Evolutionary conservation across 176 grass and related monocot genomes (phyloP), one percentile per base, ranked within the genome.

Genomic region (Lolium rigidum): DNA sequence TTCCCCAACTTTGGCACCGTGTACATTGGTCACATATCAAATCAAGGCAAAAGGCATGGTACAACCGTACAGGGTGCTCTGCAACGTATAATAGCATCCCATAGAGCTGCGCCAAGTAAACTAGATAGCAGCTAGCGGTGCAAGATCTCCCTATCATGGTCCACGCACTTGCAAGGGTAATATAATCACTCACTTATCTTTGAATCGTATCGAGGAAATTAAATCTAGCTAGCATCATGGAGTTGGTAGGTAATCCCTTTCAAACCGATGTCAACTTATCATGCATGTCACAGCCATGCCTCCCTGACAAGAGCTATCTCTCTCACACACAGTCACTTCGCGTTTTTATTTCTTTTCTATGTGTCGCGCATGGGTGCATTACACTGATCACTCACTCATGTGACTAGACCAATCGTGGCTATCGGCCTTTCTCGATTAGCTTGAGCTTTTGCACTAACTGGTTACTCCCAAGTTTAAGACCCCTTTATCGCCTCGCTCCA

Each of bases 231-330:
- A 6, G 54, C 46, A 65, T 26, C 49, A 35, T 56, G 70, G 88
- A 81, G 77, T 81, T 77, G 78, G 78, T 77, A 70, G 43, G 49
- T 46, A 77, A 70, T 86, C 83, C 63, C 82, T 86, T 82, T 86
- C 88, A 70, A 82, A 44, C 70, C 16, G 15, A 61, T 61, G 70
- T 77, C 38, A 41, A 75, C 47, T 75, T 75, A 7, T 75, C 2
- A 75, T 74, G 31, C 56, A 47, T 84, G 31, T 8, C 78, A 70
- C 60, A 28, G 18, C 67, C 35, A 35, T 39, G 10, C 5, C 21
- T 80, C 31, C 78, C 8, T 81, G 58, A 69, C 50, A 73, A 80
- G 52, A 72, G 51, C 49, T 81, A n/a, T 56, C n/a, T 79, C n/a
- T 61, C 56, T 16, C 56, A 39, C 55, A 15, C 77, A 61, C 56